Conservation (phyloP, 441 rosid species). For the Breynia disticha region DNA sequence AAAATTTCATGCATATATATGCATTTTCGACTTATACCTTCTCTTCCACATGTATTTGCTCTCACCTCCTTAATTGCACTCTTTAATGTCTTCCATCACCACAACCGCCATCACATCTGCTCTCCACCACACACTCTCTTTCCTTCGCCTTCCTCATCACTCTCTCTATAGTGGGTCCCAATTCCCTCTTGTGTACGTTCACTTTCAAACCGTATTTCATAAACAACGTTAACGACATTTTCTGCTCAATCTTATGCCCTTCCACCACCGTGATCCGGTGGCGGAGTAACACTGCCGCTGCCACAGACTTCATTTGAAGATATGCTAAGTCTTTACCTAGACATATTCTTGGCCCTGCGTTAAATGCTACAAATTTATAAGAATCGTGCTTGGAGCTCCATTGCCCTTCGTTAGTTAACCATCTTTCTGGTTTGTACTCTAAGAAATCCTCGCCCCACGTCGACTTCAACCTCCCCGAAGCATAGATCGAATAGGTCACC, state of each 20-base stretch:
- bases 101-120: too few species aligned
- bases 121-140: too few species aligned
- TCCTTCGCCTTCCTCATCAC: slow-evolving; percentile 10
- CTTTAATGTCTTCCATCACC: too few species aligned
- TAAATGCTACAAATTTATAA: slow-evolving; percentile 79
- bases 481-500: slow-evolving; percentile 82
- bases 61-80: too few species aligned
- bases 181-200: slow-evolving; percentile 50
- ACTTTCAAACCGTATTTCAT: slow-evolving; percentile 83
- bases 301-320: slow-evolving; percentile 88
- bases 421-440: slow-evolving; percentile 79
- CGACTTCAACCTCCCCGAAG: slow-evolving; percentile 78
- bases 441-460: slow-evolving; percentile 89
- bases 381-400: slow-evolving; percentile 54
- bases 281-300: slow-evolving; percentile 63
- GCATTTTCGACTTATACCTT: too few species aligned
- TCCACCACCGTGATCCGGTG: slow-evolving; percentile 55
- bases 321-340: slow-evolving; percentile 83
- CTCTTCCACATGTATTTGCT: too few species aligned
- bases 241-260: slow-evolving; percentile 88
- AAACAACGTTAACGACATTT: slow-evolving; percentile 86
- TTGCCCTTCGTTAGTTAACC: slow-evolving; percentile 60
- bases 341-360: slow-evolving; percentile 88
- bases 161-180: slow-evolving; percentile 28
- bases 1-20: too few species aligned